Evolutionary conservation across 2,329 filamentous ascomycete species (phyloP), one percentile per base, ranked within the genome.

Genomic region (Penicillium italicum): DNA sequence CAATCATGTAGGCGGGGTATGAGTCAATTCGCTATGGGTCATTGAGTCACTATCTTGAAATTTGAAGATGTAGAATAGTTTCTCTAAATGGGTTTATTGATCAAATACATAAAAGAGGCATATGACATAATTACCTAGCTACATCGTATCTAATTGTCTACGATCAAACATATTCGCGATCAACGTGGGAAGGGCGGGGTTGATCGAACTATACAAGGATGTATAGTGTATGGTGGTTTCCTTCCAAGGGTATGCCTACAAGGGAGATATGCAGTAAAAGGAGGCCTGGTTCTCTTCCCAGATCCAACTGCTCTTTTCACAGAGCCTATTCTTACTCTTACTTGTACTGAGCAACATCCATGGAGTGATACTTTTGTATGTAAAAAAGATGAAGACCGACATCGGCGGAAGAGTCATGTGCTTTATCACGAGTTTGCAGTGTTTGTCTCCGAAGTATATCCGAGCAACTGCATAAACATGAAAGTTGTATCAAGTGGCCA

Each of bases 1-100:
- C 31, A 52, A 50, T 55, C 44, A 31, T 54, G 49, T 38, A 40
- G 50, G 61, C 50, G 61, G 61, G 60, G 61, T 58, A 60, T 57
- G 57, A 60, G 57, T 58, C 53, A 56, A 37, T 50, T 26, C 16
- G 9, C n/a, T 24, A 52, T 31, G 26, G 28, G 14, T 14, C 12
- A 18, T 41, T 53, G 36, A 43, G 34, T 49, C 36, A 53, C n/a
- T 34, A 28, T 6, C n/a, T 40, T 60, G 14, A 10, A 36, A 8
- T 4, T 26, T 36, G 33, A 48, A 26, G 31, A 28, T 5, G 26
- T 4, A 43, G 14, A 31, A 10, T 16, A 3, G 16, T 22, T 16
- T 30, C 11, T 8, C 3, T 16, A 5, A n/a, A 42, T 22, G n/a
- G 18, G 22, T 16, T 0, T 7, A 22, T 18, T 6, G 18, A n/a